A percentile compares a stretch with the other conserved stretches of the same genome.
Evolutionary conservation across 192 early-diverging fungal genomes (phyloP).

Genomic region (Coemansia sp.): DNA sequence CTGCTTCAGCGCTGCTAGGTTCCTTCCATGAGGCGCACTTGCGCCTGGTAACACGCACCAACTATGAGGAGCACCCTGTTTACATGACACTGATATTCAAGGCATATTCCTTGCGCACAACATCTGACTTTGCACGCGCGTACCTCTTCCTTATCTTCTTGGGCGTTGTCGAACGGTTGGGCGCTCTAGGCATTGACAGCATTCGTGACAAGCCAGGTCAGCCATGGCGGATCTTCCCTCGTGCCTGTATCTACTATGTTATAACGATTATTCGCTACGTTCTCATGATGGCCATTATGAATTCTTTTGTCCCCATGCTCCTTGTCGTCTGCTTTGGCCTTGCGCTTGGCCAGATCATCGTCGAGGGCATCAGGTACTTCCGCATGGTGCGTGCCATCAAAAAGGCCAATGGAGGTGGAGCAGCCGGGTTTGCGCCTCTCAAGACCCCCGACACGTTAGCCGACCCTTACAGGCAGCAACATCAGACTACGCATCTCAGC

Average conservation of each 20-base stretch:
- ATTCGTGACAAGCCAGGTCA: constrained; percentile 55
- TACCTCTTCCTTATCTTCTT: constrained; percentile 54
- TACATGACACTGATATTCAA: constrained; percentile 52
- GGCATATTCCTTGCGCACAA: constrained; percentile 33
- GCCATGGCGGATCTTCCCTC: constrained; percentile 55
- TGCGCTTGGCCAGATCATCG: constrained; percentile 47
- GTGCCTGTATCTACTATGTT: constrained; percentile 54
- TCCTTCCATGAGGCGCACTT: constrained; percentile 34
- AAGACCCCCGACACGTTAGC: constrained; percentile 20
- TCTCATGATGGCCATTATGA: constrained; percentile 55
- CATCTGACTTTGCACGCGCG: constrained; percentile 35
- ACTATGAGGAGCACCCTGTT: constrained; percentile 5
- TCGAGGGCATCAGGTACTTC: constrained; percentile 44
- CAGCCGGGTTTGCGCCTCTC: constrained; percentile 10
- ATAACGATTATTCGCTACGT: constrained; percentile 51
- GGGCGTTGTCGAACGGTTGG: constrained; percentile 46
- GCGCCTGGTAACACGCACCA: constrained; percentile 26
- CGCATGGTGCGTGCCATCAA: constrained; percentile 33
- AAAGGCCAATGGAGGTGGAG: background rate
- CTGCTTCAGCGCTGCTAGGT: constrained; percentile 17
- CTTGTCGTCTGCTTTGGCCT: constrained; percentile 43
- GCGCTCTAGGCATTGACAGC: constrained; percentile 43
- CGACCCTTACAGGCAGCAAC: constrained; percentile 6
- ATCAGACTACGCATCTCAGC: constrained; percentile 32
- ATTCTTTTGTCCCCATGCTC: constrained; percentile 37